Evolutionary conservation across 352 stramenopile species (phyloP).

Genomic region (Thraustochytrium striatum): DNA sequence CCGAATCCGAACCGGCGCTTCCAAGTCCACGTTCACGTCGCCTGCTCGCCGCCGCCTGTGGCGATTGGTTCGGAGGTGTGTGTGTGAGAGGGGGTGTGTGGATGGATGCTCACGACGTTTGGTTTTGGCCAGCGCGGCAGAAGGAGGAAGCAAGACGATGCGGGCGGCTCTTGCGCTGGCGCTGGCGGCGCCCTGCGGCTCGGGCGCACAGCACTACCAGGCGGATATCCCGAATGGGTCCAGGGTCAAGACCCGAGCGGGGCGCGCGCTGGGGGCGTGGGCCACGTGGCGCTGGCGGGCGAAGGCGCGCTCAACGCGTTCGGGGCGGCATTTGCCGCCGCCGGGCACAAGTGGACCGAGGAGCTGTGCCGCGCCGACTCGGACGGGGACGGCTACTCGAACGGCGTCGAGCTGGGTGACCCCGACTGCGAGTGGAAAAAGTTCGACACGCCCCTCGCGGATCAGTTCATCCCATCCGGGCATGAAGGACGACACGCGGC

Average conservation of each 20-base stretch:
- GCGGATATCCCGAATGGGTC: conserved; percentile 61
- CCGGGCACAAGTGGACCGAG: conserved; percentile 59
- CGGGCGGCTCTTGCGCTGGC: no score
- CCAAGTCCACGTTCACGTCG: no score
- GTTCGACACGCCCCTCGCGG: background rate
- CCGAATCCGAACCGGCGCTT: no score
- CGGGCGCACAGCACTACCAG: conserved; percentile 14
- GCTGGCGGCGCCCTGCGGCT: no score
- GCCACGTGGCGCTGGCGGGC: conserved; percentile 61
- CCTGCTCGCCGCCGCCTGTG: no score
- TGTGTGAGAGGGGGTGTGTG: no score
- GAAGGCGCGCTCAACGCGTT: conserved; percentile 64
- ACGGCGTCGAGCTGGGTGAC: conserved; percentile 74
- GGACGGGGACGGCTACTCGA: conserved; percentile 73
- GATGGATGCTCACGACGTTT: no score
- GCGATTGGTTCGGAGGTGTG: no score
- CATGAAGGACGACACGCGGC: no score
- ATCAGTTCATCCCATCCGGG: no score
- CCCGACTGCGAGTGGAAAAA: conserved; percentile 70
- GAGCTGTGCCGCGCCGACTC: conserved; percentile 65
- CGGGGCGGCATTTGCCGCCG: conserved; percentile 62
- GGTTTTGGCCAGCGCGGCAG: no score
- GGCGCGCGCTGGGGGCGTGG: conserved; percentile 56
- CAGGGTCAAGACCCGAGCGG: conserved; percentile 54
- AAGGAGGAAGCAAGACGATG: no score